Conservation (phyloP, 1,284 basidiomycete genomes). For the Puccinia novopanici region DNA sequence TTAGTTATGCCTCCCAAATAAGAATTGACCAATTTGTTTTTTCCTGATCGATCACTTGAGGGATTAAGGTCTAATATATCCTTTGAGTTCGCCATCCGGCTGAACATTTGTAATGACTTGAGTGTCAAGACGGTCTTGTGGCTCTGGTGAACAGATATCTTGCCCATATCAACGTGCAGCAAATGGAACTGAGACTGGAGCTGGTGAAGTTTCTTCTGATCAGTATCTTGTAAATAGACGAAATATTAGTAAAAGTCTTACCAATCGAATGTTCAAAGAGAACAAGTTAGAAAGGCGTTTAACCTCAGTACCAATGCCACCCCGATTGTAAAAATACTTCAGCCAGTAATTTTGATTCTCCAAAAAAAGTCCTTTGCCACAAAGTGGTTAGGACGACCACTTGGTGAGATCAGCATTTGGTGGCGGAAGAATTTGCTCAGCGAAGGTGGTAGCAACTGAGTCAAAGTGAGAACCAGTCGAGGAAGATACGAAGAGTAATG, state of each 20-base stretch:
- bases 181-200: neutral
- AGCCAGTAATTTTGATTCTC: constrained; percentile 23
- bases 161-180: neutral
- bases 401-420: constrained; percentile 5
- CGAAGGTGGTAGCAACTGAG: neutral
- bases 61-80: neutral
- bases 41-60: neutral
- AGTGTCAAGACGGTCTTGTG: neutral
- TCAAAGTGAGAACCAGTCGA: neutral
- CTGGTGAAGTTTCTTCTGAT: neutral
- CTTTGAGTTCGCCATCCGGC: neutral
- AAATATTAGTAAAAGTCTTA: neutral
- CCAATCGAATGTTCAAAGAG: neutral
- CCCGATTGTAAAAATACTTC: neutral
- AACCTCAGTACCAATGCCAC: constrained; percentile 1
- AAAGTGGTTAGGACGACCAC: neutral
- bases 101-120: neutral
- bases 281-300: neutral
- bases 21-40: neutral
- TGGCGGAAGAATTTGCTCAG: constrained; percentile 9
- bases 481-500: constrained; percentile 16
- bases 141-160: neutral
- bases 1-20: neutral
- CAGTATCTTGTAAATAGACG: too few relatives aligned
- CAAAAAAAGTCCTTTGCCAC: constrained; percentile 13